phyloP scores from a whole-genome alignment of 192 early-diverging fungal species.

The Coemansia sp. region DNA sequence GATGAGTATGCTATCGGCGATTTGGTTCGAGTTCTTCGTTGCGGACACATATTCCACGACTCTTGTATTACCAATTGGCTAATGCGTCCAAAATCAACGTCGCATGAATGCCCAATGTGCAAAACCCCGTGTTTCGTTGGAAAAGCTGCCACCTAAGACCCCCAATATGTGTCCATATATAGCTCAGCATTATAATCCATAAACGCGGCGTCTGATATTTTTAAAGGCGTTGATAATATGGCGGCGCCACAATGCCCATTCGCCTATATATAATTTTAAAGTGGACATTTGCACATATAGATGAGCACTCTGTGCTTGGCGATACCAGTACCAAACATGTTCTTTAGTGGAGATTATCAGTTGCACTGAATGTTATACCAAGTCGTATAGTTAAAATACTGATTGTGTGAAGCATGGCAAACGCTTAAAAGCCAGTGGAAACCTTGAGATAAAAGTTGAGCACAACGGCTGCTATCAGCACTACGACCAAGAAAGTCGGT shows the following conservation, averaged over 20 bases:
- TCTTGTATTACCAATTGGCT: slow-evolving; percentile 62
- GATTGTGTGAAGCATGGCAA: neutral
- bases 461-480: slow-evolving; percentile 65
- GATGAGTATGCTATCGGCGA: slow-evolving; percentile 62
- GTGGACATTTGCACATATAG: too few species aligned
- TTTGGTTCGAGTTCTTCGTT: slow-evolving; percentile 62
- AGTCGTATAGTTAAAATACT: neutral
- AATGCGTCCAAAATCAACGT: slow-evolving; percentile 30
- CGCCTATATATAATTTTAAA: neutral
- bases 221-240: neutral
- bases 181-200: neutral
- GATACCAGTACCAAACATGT: too few species aligned
- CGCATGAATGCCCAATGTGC: slow-evolving; percentile 52
- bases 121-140: slow-evolving; percentile 40
- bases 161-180: slow-evolving; percentile 15
- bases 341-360: too few species aligned
- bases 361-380: too few species aligned
- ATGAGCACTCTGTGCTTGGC: too few species aligned
- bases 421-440: slow-evolving; percentile 19
- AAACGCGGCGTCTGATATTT: neutral
- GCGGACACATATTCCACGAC: slow-evolving; percentile 68
- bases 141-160: slow-evolving; percentile 28
- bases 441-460: slow-evolving; percentile 76
- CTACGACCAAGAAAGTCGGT: slow-evolving; percentile 71
- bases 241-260: neutral